Percentiles rank a stretch among this genome's conserved stretches.
Conservation (phyloP, 108 stramenopile genomes). For the Nitzschia inconspicua region DNA sequence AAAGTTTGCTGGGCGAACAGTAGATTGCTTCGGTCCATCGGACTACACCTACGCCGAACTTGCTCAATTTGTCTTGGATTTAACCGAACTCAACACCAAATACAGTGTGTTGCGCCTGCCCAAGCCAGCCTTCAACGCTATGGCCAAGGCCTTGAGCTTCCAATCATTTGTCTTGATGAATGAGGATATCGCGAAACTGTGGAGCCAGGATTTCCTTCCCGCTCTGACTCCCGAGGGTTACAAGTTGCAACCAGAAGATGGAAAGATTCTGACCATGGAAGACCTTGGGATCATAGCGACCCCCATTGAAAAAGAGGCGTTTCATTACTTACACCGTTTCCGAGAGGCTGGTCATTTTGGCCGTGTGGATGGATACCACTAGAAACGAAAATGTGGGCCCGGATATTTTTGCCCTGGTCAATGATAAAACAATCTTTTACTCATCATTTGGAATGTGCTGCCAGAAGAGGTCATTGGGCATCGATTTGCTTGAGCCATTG, state of each 20-base stretch:
- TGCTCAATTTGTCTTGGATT: constrained; percentile 88
- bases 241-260: constrained; percentile 34
- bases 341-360: constrained; percentile 88
- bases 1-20: constrained; percentile 80
- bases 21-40: constrained; percentile 90
- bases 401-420: no score
- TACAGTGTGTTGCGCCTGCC: constrained; percentile 71
- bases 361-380: constrained; percentile 84
- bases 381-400: no score
- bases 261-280: constrained; percentile 74
- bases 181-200: constrained; percentile 72
- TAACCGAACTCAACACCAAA: constrained; percentile 60
- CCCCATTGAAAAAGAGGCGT: constrained; percentile 86
- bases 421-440: no score
- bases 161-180: constrained; percentile 67
- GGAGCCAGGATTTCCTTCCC: constrained; percentile 78
- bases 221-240: constrained; percentile 64
- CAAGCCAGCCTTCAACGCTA: constrained; percentile 30
- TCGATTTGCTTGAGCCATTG: no score
- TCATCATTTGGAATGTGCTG: no score
- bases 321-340: constrained; percentile 85
- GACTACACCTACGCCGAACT: constrained; percentile 93
- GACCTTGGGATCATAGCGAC: constrained; percentile 80
- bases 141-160: constrained; percentile 57
- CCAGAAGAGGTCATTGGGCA: no score